A percentile compares a stretch with the other conserved stretches of the same genome.
Evolutionary conservation across 1,139 yeast genomes (phyloP).

Genomic region (Nadsonia commutata): DNA sequence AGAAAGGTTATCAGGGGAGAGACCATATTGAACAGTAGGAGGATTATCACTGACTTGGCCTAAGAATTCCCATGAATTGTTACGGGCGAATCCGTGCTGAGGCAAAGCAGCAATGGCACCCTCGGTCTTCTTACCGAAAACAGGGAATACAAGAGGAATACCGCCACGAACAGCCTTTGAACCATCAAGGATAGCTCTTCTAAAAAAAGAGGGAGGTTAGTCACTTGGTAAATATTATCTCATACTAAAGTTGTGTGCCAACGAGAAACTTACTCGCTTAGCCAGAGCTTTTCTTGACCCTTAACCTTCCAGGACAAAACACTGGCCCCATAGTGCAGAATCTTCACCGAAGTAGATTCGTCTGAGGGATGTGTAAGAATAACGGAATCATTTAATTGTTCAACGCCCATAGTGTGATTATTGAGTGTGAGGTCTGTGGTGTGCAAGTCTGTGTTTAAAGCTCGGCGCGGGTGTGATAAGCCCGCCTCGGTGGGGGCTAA

Average conservation of each 20-base stretch:
- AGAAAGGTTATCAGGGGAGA: conserved; percentile 70
- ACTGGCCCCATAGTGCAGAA: conserved; percentile 81
- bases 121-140: conserved; percentile 62
- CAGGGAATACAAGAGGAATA: conserved; percentile 86
- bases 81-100: conserved; percentile 94
- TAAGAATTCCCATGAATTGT: conserved; percentile 77
- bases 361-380: conserved; percentile 42
- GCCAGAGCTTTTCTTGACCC: conserved; percentile 61
- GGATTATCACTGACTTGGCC: conserved; percentile 58
- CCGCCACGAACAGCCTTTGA: conserved; percentile 94
- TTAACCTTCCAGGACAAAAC: conserved; percentile 64
- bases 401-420: conserved; percentile 33
- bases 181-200: conserved; percentile 75
- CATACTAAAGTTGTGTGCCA: neutral
- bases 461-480: too few relatives aligned
- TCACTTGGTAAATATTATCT: neutral
- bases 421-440: neutral
- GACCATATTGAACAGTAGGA: conserved; percentile 72
- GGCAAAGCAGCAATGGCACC: conserved; percentile 44
- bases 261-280: conserved; percentile 17
- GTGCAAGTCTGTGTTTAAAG: too few relatives aligned
- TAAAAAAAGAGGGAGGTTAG: neutral
- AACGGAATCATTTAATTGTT: conserved; percentile 52
- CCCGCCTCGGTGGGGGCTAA: too few relatives aligned
- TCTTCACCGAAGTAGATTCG: conserved; percentile 39